phyloP scores from a whole-genome alignment of 768 basidiomycete species.

The Sarcomyxa edulis region DNA sequence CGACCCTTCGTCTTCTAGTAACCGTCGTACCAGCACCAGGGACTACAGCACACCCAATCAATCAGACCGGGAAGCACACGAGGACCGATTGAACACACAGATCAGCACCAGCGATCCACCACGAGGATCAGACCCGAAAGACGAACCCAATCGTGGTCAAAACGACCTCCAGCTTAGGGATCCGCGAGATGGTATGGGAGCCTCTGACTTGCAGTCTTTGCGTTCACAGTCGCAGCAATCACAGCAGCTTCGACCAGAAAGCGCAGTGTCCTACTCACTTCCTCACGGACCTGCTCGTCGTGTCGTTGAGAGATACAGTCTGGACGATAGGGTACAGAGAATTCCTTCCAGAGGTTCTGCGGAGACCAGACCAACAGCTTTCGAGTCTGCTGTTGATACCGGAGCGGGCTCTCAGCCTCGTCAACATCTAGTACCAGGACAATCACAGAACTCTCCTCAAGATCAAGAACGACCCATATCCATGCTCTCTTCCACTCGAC shows the following conservation, averaged over 20 bases:
- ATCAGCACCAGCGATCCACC: too few relatives aligned
- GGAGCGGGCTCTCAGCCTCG: constrained; percentile 17
- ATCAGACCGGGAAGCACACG: too few relatives aligned
- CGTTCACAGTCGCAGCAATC: constrained; percentile 25
- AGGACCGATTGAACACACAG: background rate
- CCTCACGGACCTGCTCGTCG: constrained; percentile 38
- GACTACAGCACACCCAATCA: too few relatives aligned
- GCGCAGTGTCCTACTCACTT: constrained; percentile 37
- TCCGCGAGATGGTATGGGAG: background rate
- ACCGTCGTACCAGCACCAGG: constrained; percentile 16
- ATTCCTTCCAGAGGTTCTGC: constrained; percentile 28
- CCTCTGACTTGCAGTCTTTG: constrained; percentile 25
- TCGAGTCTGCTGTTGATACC: constrained; percentile 16
- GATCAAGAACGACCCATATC: constrained; percentile 16
- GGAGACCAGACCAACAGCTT: constrained; percentile 24
- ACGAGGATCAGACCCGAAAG: background rate
- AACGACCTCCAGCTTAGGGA: background rate
- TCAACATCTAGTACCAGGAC: constrained; percentile 14
- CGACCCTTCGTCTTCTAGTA: constrained; percentile 23
- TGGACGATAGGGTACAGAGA: constrained; percentile 38
- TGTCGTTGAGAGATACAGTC: constrained; percentile 46
- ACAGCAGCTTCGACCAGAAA: constrained; percentile 13
- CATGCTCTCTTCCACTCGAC: constrained; percentile 33
- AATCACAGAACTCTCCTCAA: constrained; percentile 12
- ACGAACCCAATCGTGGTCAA: background rate